A percentile compares a stretch with the other conserved stretches of the same genome.
phyloP scores from a whole-genome alignment of 331 rosid species.

The Stylosanthes scabra region DNA sequence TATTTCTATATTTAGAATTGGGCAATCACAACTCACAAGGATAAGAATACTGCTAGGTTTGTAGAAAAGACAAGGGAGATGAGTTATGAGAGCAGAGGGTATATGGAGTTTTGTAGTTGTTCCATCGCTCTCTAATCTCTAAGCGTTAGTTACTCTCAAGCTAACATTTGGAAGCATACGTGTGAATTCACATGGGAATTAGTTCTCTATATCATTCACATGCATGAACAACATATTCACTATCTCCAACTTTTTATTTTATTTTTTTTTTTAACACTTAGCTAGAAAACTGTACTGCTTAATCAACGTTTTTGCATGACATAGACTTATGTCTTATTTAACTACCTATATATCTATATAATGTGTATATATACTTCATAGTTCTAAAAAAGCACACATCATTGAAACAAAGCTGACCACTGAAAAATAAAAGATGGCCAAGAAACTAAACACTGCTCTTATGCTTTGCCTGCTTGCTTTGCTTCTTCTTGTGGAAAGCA shows the following conservation, averaged over 20 bases:
- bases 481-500: too few species aligned
- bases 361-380: not conserved
- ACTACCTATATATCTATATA: conserved; percentile 20
- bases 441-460: too few species aligned
- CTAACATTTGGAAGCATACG: not conserved
- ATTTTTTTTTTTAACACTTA: not conserved
- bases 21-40: not conserved
- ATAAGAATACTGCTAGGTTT: not conserved
- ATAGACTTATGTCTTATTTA: not conserved
- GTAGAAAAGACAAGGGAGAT: conserved; percentile 34
- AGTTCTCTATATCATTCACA: conserved; percentile 39
- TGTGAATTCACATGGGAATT: conserved; percentile 49
- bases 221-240: conserved; percentile 29
- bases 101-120: conserved; percentile 30
- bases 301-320: not conserved
- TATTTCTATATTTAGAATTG: not conserved
- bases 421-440: too few species aligned
- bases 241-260: too few species aligned
- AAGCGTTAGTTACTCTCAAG: conserved; percentile 13
- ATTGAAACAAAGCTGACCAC: too few species aligned
- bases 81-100: conserved; percentile 1
- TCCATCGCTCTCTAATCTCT: not conserved
- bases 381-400: not conserved
- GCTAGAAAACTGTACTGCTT: too few species aligned
- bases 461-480: too few species aligned